Conservation (phyloP, 768 basidiomycete species). For the Podaxis pistillaris region DNA sequence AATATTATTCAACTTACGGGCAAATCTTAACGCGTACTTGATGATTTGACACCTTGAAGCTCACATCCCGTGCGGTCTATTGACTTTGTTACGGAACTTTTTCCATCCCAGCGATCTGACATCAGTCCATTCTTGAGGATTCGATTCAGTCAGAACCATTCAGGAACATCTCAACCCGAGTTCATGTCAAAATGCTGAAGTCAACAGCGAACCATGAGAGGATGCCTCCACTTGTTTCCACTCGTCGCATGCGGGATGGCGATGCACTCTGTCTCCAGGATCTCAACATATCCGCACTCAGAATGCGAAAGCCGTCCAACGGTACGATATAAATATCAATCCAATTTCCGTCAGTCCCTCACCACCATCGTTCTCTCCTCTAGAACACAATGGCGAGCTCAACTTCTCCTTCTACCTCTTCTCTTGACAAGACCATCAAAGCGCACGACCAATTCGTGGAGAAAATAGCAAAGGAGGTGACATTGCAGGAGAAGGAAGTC, state of each 20-base stretch:
- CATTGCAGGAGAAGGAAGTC: not conserved
- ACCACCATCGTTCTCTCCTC: not conserved
- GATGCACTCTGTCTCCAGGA: not conserved
- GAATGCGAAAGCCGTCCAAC: not conserved
- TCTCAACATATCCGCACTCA: not conserved
- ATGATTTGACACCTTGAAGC: not conserved
- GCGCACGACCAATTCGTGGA: not conserved
- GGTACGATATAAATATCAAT: not conserved
- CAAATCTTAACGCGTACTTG: not conserved
- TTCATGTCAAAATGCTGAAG: not conserved
- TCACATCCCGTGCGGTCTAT: not conserved
- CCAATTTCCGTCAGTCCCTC: not conserved
- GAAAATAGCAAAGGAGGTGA: not conserved
- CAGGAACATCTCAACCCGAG: not conserved
- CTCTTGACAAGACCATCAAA: not conserved
- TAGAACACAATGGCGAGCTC: not conserved
- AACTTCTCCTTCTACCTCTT: not conserved
- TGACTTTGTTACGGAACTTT: not conserved
- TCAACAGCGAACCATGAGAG: not conserved
- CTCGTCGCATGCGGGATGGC: not conserved
- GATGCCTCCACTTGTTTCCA: not conserved
- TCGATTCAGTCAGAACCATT: not conserved
- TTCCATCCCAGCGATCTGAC: not conserved
- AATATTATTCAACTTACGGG: not conserved
- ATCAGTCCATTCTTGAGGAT: not conserved